A percentile compares a stretch with the other conserved stretches of the same genome.
These are phyloP conservation scores for Solanum arcanum DNA, from an alignment of 257 asterid genomes.

Conservation along the genomic window DNA sequence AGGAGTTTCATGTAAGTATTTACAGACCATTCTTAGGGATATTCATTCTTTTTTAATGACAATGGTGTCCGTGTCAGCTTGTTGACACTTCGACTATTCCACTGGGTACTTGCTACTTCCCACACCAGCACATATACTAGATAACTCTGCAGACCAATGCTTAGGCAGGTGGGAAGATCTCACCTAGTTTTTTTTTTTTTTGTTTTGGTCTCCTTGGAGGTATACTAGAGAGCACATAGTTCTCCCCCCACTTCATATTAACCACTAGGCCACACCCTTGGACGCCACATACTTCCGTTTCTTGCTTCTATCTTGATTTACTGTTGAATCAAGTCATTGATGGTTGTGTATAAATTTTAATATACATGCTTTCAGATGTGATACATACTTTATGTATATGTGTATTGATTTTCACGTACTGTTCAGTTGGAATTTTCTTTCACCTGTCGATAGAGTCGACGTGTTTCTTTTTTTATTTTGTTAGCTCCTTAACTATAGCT, in stretches of 20 bases:
- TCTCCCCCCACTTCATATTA: not conserved
- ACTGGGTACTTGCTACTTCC: not conserved
- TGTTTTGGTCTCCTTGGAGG: not conserved
- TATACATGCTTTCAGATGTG: not conserved
- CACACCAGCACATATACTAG: not conserved
- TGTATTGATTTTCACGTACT: not conserved
- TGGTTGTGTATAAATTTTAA: not conserved
- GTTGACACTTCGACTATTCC: not conserved
- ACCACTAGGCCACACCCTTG: not conserved
- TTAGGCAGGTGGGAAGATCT: not conserved
- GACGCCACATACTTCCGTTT: not conserved
- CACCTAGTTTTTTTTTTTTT: not conserved
- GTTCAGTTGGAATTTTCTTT: not conserved
- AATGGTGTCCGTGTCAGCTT: not conserved
- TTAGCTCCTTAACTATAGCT: not conserved
- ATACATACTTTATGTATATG: not conserved
- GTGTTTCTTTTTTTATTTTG: not conserved
- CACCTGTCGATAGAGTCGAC: not conserved
- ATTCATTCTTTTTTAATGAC: not conserved
- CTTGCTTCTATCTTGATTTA: not conserved
- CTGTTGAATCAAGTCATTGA: not conserved
- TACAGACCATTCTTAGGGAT: conserved; percentile 36
- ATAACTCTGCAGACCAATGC: not conserved
- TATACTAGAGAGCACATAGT: not conserved
- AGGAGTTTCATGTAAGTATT: conserved; percentile 99